Conservation (phyloP, 441 rosid species). For the Erodium trifolium region DNA sequence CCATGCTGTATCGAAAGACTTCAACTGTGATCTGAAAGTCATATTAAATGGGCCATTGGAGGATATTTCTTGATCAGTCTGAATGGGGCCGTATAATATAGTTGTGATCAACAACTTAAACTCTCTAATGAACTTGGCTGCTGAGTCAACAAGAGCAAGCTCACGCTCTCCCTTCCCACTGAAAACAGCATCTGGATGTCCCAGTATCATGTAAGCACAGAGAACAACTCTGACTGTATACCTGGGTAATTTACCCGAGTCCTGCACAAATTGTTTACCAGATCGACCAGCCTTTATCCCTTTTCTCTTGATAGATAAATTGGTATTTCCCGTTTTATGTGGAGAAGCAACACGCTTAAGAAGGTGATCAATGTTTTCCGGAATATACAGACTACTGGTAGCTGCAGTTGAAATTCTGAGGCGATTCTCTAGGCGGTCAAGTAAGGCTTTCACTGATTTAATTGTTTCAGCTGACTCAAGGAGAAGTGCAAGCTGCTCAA, state of each 20-base stretch:
- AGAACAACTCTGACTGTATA: constrained; percentile 82
- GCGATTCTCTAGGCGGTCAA: constrained; percentile 74
- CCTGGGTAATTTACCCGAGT: constrained; percentile 41
- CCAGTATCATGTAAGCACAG: constrained; percentile 85
- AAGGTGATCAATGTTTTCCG: constrained; percentile 82
- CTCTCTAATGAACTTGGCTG: constrained; percentile 51
- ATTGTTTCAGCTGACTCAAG: constrained; percentile 59
- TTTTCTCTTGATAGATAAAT: constrained; percentile 36
- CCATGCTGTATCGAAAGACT: constrained; percentile 78
- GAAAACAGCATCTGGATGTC: constrained; percentile 90
- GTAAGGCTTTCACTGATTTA: constrained; percentile 48
- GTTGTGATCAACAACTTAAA: constrained; percentile 63
- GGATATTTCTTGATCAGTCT: constrained; percentile 39
- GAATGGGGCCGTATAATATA: constrained; percentile 62
- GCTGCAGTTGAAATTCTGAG: constrained; percentile 36
- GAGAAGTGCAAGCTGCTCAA: constrained; percentile 74
- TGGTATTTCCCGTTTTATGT: constrained; percentile 39
- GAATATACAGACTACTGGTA: constrained; percentile 23
- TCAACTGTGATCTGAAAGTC: constrained; percentile 72
- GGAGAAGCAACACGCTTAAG: constrained; percentile 74
- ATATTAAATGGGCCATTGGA: constrained; percentile 32
- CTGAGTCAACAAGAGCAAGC: constrained; percentile 57
- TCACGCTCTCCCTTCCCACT: constrained; percentile 80
- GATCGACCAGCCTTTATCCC: constrained; percentile 37
- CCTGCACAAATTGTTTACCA: constrained; percentile 22